A percentile compares a stretch with the other conserved stretches of the same genome.
Evolutionary conservation across 1,139 yeast species (phyloP).

Genomic region (Geotrichum macrosporum): DNA sequence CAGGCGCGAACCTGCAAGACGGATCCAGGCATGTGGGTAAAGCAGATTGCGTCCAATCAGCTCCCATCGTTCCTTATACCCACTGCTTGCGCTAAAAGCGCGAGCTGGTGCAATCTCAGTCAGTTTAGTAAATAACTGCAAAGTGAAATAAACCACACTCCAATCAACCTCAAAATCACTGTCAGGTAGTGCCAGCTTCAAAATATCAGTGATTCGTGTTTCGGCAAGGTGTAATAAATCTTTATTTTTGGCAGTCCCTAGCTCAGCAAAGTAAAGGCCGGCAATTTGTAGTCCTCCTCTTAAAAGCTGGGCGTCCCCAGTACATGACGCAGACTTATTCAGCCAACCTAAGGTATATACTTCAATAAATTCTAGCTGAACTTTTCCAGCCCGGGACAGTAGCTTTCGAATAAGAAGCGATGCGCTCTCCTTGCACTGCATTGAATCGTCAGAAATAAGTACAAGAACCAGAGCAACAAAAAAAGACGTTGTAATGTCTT

Average conservation of each 20-base stretch:
- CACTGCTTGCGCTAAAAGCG: slow-evolving; percentile 41
- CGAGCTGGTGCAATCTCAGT: slow-evolving; percentile 24
- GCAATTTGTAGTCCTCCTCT: slow-evolving; percentile 77
- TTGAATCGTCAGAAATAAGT: slow-evolving; percentile 69
- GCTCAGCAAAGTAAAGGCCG: slow-evolving; percentile 54
- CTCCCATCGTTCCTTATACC: slow-evolving; percentile 46
- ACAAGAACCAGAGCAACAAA: slow-evolving; percentile 79
- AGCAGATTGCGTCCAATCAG: slow-evolving; percentile 53
- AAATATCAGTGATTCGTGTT: slow-evolving; percentile 25
- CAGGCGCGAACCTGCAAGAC: slow-evolving; percentile 64
- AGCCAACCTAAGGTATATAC: slow-evolving; percentile 69
- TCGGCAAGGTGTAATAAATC: slow-evolving; percentile 27
- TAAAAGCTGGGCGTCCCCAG: slow-evolving; percentile 50
- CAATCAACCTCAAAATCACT: slow-evolving; percentile 44
- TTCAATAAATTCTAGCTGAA: slow-evolving; percentile 48
- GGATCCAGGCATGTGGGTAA: slow-evolving; percentile 91
- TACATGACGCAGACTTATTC: slow-evolving; percentile 32
- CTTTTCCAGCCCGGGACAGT: slow-evolving; percentile 48
- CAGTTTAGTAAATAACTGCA: slow-evolving; percentile 47
- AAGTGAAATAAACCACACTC: slow-evolving; percentile 70
- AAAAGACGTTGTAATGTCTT: slow-evolving; percentile 66
- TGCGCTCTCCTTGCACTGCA: slow-evolving; percentile 87
- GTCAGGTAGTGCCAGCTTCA: slow-evolving; percentile 26
- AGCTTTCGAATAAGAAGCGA: slow-evolving; percentile 55
- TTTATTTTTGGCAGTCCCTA: slow-evolving; percentile 39